Percentiles rank a stretch among this genome's conserved stretches.
Evolutionary conservation across 2,329 filamentous ascomycete genomes (phyloP).

Genomic region (Fusarium anguioides): DNA sequence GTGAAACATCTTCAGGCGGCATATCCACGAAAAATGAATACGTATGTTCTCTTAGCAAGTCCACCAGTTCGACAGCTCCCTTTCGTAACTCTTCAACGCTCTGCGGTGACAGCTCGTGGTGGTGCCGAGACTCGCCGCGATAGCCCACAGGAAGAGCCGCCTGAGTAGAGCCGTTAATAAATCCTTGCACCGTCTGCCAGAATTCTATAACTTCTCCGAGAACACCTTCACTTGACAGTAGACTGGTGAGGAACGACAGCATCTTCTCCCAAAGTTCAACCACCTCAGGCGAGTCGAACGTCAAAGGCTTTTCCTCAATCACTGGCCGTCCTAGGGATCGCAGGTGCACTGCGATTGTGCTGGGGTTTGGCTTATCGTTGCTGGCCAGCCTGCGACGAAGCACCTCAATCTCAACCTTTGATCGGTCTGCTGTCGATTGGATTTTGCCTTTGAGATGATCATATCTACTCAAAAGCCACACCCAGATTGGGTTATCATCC

Average conservation of each 20-base stretch:
- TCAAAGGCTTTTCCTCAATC: slow-evolving; percentile 68
- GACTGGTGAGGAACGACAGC: slow-evolving; percentile 74
- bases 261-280: slow-evolving; percentile 95
- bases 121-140: slow-evolving; percentile 81
- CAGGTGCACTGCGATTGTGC: slow-evolving; percentile 79
- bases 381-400: slow-evolving; percentile 82
- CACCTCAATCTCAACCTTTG: slow-evolving; percentile 92
- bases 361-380: slow-evolving; percentile 75
- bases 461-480: slow-evolving; percentile 91
- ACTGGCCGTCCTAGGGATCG: slow-evolving; percentile 76
- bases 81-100: slow-evolving; percentile 78
- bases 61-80: slow-evolving; percentile 84
- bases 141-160: slow-evolving; percentile 81
- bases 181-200: slow-evolving; percentile 91
- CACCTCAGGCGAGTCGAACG: slow-evolving; percentile 82
- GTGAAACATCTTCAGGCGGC: slow-evolving; percentile 89
- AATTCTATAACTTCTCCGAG: slow-evolving; percentile 92
- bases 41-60: slow-evolving; percentile 82
- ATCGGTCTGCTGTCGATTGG: slow-evolving; percentile 81
- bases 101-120: slow-evolving; percentile 81
- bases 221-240: slow-evolving; percentile 83
- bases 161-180: slow-evolving; percentile 88
- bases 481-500: slow-evolving; percentile 95
- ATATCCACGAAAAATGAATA: slow-evolving; percentile 86
- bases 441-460: slow-evolving; percentile 91